phyloP scores from a whole-genome alignment of 2,329 filamentous ascomycete species.

The Claviceps sp. region DNA sequence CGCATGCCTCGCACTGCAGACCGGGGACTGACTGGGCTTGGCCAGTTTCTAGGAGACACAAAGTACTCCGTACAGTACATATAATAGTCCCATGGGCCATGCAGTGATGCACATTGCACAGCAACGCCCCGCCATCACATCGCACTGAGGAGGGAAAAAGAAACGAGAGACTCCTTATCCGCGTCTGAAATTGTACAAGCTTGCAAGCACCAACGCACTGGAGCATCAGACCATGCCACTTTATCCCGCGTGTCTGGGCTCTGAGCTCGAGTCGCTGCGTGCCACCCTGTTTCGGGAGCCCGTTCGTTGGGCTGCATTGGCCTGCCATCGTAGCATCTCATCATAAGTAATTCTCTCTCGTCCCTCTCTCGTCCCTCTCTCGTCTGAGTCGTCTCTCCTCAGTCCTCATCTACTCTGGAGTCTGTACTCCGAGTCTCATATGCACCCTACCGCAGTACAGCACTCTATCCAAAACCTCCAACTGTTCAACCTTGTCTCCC shows the following conservation, averaged over 20 bases:
- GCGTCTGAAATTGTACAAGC: background rate
- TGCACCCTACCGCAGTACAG: slow-evolving; percentile 6
- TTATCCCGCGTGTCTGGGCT: background rate
- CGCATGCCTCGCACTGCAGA: no score
- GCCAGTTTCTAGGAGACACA: no score
- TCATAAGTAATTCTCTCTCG: background rate
- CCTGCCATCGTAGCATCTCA: background rate
- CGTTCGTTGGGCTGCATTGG: background rate
- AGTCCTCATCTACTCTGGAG: background rate
- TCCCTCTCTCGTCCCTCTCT: background rate
- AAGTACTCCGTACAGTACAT: background rate
- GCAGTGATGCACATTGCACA: background rate
- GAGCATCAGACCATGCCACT: background rate
- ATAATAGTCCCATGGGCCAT: no score
- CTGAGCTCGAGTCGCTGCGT: background rate
- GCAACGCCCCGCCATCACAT: slow-evolving; percentile 5
- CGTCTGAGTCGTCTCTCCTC: background rate
- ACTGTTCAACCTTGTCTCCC: background rate
- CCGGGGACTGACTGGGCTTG: no score
- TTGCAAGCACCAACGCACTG: background rate
- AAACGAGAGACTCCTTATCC: slow-evolving; percentile 3
- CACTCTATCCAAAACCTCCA: slow-evolving; percentile 1
- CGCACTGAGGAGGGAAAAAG: slow-evolving; percentile 7
- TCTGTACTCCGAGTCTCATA: background rate
- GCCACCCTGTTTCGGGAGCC: background rate